Base-by-base conservation (phyloP, 306 rosid species). In the Fagus crenata region DNA sequence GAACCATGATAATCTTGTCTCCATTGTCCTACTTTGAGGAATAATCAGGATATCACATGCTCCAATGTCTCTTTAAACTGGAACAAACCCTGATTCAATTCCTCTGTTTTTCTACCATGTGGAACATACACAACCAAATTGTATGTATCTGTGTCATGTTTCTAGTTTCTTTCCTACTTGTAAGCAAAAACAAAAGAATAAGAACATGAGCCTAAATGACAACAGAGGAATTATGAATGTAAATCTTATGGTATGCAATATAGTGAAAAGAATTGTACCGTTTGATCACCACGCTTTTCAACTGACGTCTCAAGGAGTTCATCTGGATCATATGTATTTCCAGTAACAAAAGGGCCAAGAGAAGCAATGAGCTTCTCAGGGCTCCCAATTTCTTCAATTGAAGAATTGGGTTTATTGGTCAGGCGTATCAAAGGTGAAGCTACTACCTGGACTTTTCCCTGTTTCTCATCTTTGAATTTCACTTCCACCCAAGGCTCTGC, bases 401-500 rank as follows among this genome's bases (percentile, higher is more conserved):
- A 37, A 53, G 98, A 96, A 76, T 90, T 90, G 5, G 96, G 97
- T 70, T 92, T 95, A 78, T 95, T 95, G 78, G 98, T 95, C 32
- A 95, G 80, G 69, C 97, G 97, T 49, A 95, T 89, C 79, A 95
- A 88, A 72, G 97, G 97, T 0, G 98, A 95, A 61, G 92, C 98
- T 49, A 95, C 97, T 6, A 92, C 90, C 86, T 95, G 97, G 79
- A 95, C 73, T 84, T 90, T 95, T 31, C 98, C 98, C 71, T 92
- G 98, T 17, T 85, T 92, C 37, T 90, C 97, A 80, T 95, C 97
- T 82, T 95, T 97, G 79, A 95, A 95, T 77, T 92, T 92, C 22
- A 95, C 98, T 86, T 92, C 98, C 13, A 95, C 92, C 98, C 98
- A 95, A 1, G 98, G 98, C 89, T 95, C 98, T 56, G 97, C 98